Evolutionary conservation across 352 stramenopile genomes (phyloP).

Genomic region (Pythium aristosporum): DNA sequence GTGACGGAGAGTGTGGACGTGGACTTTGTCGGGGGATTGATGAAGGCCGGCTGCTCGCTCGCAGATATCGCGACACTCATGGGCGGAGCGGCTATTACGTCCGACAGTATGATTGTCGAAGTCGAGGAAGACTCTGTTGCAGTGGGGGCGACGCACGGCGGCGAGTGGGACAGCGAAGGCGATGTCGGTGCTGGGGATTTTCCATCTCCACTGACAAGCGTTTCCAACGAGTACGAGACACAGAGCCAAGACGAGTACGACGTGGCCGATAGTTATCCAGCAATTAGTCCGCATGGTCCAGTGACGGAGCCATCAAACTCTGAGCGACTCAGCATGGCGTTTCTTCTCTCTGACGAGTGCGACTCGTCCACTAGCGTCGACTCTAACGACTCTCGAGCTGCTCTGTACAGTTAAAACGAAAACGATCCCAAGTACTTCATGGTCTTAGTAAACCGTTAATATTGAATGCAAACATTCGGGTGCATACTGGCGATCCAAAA

Average conservation of each 20-base stretch:
- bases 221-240: background rate
- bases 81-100: slow-evolving; percentile 11
- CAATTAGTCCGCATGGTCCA: background rate
- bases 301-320: background rate
- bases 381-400: too few relatives aligned
- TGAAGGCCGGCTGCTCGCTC: slow-evolving; percentile 12
- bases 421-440: too few relatives aligned
- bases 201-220: background rate
- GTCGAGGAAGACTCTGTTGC: background rate
- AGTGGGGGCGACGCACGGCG: background rate
- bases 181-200: background rate
- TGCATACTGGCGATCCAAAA: too few relatives aligned
- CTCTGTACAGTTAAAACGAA: too few relatives aligned
- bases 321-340: slow-evolving; percentile 14
- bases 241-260: background rate
- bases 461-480: too few relatives aligned
- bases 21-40: slow-evolving; percentile 18
- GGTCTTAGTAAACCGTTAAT: too few relatives aligned
- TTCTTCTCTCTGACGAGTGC: background rate
- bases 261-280: background rate
- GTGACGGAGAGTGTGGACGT: slow-evolving; percentile 16
- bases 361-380: background rate
- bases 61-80: slow-evolving; percentile 20
- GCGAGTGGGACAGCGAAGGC: background rate
- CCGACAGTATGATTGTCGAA: slow-evolving; percentile 23